Conservation (phyloP, 1,139 yeast species). For the Suhomyces chickasaworum region DNA sequence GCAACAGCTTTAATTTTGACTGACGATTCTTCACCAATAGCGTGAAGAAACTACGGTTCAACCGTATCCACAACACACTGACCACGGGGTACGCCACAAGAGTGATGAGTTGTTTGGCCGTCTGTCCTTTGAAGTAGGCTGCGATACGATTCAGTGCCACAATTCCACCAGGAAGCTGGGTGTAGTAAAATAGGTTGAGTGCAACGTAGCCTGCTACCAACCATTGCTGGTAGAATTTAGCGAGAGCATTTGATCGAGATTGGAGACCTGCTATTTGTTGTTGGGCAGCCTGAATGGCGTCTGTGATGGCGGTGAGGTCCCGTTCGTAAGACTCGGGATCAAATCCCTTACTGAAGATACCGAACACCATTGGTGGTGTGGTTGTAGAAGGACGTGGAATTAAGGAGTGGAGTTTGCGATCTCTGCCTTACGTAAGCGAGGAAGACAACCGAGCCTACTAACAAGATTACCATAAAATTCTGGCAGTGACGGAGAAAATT, state of each 20-base stretch:
- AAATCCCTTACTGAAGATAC: slow-evolving; percentile 41
- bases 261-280: slow-evolving; percentile 29
- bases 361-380: slow-evolving; percentile 23
- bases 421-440: slow-evolving; percentile 2
- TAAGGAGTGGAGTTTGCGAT: neutral
- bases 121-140: slow-evolving; percentile 29
- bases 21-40: slow-evolving; percentile 27
- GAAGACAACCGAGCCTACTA: neutral
- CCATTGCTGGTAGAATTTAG: slow-evolving; percentile 28
- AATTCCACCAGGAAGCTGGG: slow-evolving; percentile 23
- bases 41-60: slow-evolving; percentile 27
- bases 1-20: slow-evolving; percentile 30
- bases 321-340: slow-evolving; percentile 55
- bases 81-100: slow-evolving; percentile 30
- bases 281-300: slow-evolving; percentile 39
- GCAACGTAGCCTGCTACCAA: slow-evolving; percentile 35
- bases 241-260: slow-evolving; percentile 22
- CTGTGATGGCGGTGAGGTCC: slow-evolving; percentile 47
- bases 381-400: neutral
- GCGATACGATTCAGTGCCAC: slow-evolving; percentile 24
- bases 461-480: too few relatives aligned
- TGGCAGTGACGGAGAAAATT: too few relatives aligned
- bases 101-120: slow-evolving; percentile 20
- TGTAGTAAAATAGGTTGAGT: slow-evolving; percentile 29
- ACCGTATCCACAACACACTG: slow-evolving; percentile 23